These are phyloP conservation scores for Stromatinia cepivora DNA, from an alignment of 2,329 filamentous ascomycete genomes.

Conservation along the genomic window DNA sequence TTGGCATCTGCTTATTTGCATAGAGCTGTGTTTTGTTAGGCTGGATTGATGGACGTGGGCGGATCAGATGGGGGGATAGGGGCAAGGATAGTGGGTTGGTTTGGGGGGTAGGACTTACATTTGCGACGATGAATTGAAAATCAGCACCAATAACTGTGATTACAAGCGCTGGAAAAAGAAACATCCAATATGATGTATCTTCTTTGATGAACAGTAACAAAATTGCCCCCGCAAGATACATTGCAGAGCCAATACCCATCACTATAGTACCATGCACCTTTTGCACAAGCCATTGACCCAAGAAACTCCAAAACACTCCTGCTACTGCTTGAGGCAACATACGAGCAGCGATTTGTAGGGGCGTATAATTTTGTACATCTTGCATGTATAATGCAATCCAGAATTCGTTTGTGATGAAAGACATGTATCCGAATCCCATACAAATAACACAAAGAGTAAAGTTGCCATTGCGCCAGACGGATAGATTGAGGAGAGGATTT, in stretches of 20 bases:
- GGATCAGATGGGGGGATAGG: neutral
- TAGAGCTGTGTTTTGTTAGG: constrained; percentile 55
- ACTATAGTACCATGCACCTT: constrained; percentile 64
- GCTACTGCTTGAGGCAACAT: constrained; percentile 65
- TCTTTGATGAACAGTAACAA: constrained; percentile 58
- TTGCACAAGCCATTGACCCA: constrained; percentile 63
- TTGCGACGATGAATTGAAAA: constrained; percentile 69
- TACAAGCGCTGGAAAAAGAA: constrained; percentile 61
- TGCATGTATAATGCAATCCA: constrained; percentile 68
- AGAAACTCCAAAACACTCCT: constrained; percentile 62
- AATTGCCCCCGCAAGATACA: constrained; percentile 47
- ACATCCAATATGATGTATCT: constrained; percentile 62
- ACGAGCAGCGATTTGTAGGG: constrained; percentile 56
- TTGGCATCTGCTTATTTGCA: constrained; percentile 63
- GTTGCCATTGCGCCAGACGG: constrained; percentile 61
- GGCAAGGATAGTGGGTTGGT: neutral
- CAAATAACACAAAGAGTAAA: constrained; percentile 57
- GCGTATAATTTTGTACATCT: constrained; percentile 51
- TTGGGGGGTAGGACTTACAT: constrained; percentile 47
- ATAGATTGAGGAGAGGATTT: constrained; percentile 53
- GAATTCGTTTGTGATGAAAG: constrained; percentile 60
- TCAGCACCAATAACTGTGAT: constrained; percentile 66
- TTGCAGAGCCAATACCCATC: constrained; percentile 49
- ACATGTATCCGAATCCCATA: constrained; percentile 59
- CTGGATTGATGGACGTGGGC: too few relatives aligned